phyloP scores from a whole-genome alignment of 2,329 filamentous ascomycete genomes.

The Intubia oerlemansii region DNA sequence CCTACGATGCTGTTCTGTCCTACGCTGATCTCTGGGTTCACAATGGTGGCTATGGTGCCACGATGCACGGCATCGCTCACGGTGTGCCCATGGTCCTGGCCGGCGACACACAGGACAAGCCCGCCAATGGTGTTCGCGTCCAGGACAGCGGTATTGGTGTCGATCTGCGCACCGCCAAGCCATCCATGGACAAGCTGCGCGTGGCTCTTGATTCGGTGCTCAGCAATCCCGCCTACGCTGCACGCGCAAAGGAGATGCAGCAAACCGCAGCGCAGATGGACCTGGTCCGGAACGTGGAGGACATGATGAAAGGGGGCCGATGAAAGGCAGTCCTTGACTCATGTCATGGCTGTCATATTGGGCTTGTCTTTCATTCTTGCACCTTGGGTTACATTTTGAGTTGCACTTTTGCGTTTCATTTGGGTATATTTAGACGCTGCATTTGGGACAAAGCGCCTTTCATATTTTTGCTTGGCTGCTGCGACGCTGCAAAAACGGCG shows the following conservation, averaged over 20 bases:
- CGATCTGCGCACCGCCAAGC: conserved; percentile 12
- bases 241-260: conserved; percentile 9
- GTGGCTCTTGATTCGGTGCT: conserved; percentile 13
- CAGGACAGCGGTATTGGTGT: conserved; percentile 15
- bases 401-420: too few relatives aligned
- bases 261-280: conserved; percentile 12
- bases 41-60: conserved; percentile 20
- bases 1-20: conserved; percentile 17
- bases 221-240: conserved; percentile 8
- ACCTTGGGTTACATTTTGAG: too few relatives aligned
- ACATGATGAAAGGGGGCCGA: conserved; percentile 3
- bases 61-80: conserved; percentile 18
- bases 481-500: too few relatives aligned
- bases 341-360: too few relatives aligned
- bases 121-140: conserved; percentile 16
- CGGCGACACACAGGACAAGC: conserved; percentile 20
- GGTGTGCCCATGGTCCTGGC: conserved; percentile 19
- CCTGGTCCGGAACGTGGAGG: conserved; percentile 12
- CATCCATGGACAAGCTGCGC: conserved; percentile 10
- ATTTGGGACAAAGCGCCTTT: too few relatives aligned
- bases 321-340: too few relatives aligned
- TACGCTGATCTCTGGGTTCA: conserved; percentile 17
- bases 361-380: too few relatives aligned
- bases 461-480: too few relatives aligned
- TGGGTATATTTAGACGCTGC: too few relatives aligned